Evolutionary conservation across 805 yeast genomes (phyloP).

Genomic region (Scheffersomyces ergatensis): DNA sequence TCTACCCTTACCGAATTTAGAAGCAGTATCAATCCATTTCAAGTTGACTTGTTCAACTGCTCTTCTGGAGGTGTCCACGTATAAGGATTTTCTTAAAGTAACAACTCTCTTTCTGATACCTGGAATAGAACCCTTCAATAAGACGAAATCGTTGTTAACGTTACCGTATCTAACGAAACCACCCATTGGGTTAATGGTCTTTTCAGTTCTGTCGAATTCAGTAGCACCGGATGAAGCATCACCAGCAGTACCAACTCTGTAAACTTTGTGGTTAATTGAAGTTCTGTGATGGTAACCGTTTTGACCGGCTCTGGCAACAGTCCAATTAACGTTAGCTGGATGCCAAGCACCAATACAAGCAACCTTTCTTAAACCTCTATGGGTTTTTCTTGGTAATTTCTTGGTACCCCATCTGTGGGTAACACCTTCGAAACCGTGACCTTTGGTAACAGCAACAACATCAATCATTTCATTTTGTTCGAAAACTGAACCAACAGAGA

Average conservation of each 20-base stretch:
- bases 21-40: slow-evolving; percentile 99
- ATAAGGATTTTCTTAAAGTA: slow-evolving; percentile 97
- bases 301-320: slow-evolving; percentile 99
- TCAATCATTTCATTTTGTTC: slow-evolving; percentile 99
- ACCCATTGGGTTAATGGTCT: slow-evolving; percentile 99
- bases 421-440: slow-evolving; percentile 99
- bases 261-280: slow-evolving; percentile 99
- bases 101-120: slow-evolving; percentile 99
- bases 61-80: slow-evolving; percentile 96
- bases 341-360: slow-evolving; percentile 99
- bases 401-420: slow-evolving; percentile 99
- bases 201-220: slow-evolving; percentile 98
- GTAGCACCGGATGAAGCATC: slow-evolving; percentile 96
- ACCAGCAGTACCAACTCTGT: slow-evolving; percentile 97
- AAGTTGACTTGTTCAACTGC: slow-evolving; percentile 94
- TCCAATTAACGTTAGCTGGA: slow-evolving; percentile 99
- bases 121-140: slow-evolving; percentile 98
- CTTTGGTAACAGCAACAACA: slow-evolving; percentile 99
- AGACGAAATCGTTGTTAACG: slow-evolving; percentile 95
- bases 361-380: slow-evolving; percentile 99
- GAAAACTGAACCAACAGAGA: slow-evolving; percentile 90
- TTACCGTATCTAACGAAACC: slow-evolving; percentile 99
- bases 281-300: slow-evolving; percentile 99
- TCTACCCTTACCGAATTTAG: slow-evolving; percentile 99
- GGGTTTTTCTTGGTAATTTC: slow-evolving; percentile 99